Evolutionary conservation across 305 asterid genomes (phyloP).

Genomic region (Solanum hybrid): DNA sequence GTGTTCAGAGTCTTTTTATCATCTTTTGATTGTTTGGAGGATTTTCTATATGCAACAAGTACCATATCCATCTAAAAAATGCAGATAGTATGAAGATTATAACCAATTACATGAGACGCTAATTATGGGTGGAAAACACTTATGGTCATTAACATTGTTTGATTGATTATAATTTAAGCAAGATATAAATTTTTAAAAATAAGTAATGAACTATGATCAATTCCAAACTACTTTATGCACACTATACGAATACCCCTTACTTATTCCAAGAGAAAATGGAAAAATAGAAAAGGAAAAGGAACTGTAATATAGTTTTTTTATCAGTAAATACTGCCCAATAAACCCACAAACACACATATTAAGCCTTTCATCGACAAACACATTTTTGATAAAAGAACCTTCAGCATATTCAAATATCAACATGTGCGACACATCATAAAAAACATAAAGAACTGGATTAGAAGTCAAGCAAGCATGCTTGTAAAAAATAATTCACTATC

Average conservation of each 20-base stretch:
- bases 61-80: background rate
- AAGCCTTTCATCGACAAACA: background rate
- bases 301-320: background rate
- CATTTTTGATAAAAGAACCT: background rate
- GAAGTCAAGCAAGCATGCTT: background rate
- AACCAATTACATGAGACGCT: background rate
- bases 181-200: accelerated
- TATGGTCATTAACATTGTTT: background rate
- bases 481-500: background rate
- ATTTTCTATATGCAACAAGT: background rate
- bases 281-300: background rate
- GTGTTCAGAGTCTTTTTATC: background rate
- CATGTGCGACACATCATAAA: background rate
- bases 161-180: background rate
- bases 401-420: background rate
- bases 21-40: background rate
- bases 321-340: background rate
- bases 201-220: background rate
- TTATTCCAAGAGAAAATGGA: background rate
- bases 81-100: background rate
- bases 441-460: background rate
- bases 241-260: background rate
- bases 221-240: background rate
- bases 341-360: background rate
- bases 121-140: background rate